These are phyloP conservation scores for Wickerhamiella siamensis DNA, from an alignment of 805 yeast genomes.

Conservation along the genomic window DNA sequence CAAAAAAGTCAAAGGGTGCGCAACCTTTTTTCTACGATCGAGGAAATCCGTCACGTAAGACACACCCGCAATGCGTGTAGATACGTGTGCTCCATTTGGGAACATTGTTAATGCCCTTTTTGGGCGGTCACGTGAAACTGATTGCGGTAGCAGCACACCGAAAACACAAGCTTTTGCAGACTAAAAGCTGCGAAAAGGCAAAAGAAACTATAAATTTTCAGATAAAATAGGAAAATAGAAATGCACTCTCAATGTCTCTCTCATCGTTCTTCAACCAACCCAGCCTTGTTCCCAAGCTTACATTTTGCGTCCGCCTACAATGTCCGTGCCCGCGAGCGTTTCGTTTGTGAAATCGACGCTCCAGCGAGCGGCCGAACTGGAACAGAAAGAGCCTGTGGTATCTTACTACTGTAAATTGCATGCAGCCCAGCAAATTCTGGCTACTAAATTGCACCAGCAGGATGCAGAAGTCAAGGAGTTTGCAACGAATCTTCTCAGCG, in stretches of 20 bases:
- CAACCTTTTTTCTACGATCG: not conserved
- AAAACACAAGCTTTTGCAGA: too few relatives aligned
- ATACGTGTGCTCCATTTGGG: too few relatives aligned
- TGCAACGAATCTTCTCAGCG: conserved; percentile 51
- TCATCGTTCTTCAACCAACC: too few relatives aligned
- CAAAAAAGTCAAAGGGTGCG: too few relatives aligned
- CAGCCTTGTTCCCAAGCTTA: too few relatives aligned
- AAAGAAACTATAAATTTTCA: too few relatives aligned
- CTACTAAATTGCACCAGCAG: conserved; percentile 41
- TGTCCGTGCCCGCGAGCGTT: not conserved
- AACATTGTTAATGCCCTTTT: too few relatives aligned
- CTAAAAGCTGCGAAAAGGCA: too few relatives aligned
- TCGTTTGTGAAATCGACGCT: conserved; percentile 13
- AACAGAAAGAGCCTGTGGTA: conserved; percentile 44
- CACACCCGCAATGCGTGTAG: not conserved
- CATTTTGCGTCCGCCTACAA: too few relatives aligned
- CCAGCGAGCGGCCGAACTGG: conserved; percentile 43
- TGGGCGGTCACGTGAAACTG: not conserved
- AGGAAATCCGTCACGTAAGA: not conserved
- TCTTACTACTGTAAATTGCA: conserved; percentile 60
- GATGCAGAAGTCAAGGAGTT: conserved; percentile 42
- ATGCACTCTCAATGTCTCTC: too few relatives aligned
- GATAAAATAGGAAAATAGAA: too few relatives aligned
- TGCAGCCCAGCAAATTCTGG: conserved; percentile 59
- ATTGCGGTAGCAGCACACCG: too few relatives aligned